Evolutionary conservation across 1,284 basidiomycete genomes (phyloP).

Genomic region (Ceratobasidium sp.): DNA sequence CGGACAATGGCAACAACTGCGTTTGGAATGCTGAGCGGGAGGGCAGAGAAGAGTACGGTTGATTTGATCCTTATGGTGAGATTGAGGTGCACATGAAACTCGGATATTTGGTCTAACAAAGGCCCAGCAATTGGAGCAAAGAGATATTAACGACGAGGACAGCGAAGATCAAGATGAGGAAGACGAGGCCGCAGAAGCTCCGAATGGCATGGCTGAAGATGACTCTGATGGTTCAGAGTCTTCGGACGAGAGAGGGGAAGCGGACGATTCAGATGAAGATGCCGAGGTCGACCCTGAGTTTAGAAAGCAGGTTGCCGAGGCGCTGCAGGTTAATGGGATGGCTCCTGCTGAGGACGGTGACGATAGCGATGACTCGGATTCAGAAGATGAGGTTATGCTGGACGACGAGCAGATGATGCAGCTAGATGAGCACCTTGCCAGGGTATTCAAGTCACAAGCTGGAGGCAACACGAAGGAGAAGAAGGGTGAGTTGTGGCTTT

Average conservation of each 20-base stretch:
- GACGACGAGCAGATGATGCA: conserved; percentile 99
- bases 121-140: conserved; percentile 80
- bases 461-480: conserved; percentile 66
- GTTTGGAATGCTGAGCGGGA: conserved; percentile 78
- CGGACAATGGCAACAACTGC: conserved; percentile 84
- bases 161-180: conserved; percentile 59
- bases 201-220: conserved; percentile 48
- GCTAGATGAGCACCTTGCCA: conserved; percentile 91
- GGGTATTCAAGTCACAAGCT: conserved; percentile 81
- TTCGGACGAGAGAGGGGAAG: conserved; percentile 62
- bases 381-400: conserved; percentile 77
- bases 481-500: conserved; percentile 63
- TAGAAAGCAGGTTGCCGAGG: conserved; percentile 79
- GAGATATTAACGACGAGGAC: conserved; percentile 65
- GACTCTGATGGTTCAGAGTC: conserved; percentile 58
- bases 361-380: conserved; percentile 55
- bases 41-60: conserved; percentile 78
- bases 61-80: conserved; percentile 86
- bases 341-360: conserved; percentile 60
- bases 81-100: conserved; percentile 47
- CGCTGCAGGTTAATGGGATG: conserved; percentile 77
- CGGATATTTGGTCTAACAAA: conserved; percentile 40
- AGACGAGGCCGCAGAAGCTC: conserved; percentile 50
- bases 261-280: conserved; percentile 57
- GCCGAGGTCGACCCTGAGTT: conserved; percentile 73